phyloP scores from a whole-genome alignment of 495 filamentous ascomycete genomes.

The Penicillium silybi region DNA sequence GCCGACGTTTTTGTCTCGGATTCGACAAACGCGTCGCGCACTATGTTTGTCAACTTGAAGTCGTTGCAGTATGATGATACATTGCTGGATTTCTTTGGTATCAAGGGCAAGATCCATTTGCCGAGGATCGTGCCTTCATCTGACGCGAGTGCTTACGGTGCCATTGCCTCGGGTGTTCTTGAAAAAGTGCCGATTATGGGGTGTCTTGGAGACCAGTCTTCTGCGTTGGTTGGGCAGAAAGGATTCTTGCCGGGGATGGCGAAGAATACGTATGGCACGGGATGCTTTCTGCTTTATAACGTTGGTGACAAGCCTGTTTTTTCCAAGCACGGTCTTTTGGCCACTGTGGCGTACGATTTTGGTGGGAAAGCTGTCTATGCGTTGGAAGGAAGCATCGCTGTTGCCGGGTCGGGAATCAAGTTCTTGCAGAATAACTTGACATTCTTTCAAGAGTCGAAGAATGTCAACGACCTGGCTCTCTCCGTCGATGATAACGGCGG shows the following conservation, averaged over 20 bases:
- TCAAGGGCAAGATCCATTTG: conserved; percentile 65
- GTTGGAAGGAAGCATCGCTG: conserved; percentile 88
- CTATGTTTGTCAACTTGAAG: conserved; percentile 93
- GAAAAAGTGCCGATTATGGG: conserved; percentile 73
- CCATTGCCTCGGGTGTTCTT: conserved; percentile 59
- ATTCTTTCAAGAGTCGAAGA: conserved; percentile 67
- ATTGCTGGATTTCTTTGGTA: conserved; percentile 78
- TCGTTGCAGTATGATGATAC: conserved; percentile 80
- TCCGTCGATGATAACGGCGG: conserved; percentile 85
- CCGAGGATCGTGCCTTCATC: conserved; percentile 88
- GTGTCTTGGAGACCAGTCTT: conserved; percentile 90
- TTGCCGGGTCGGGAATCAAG: conserved; percentile 86
- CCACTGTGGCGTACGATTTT: conserved; percentile 78
- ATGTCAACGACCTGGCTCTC: conserved; percentile 76
- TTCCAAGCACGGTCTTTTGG: conserved; percentile 83
- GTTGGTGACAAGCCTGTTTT: conserved; percentile 86
- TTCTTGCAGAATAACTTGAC: conserved; percentile 85
- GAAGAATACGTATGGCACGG: conserved; percentile 96
- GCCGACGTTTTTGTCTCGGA: conserved; percentile 80
- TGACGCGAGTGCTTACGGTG: conserved; percentile 67
- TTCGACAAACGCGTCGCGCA: conserved; percentile 87
- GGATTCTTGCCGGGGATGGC: conserved; percentile 84
- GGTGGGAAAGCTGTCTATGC: conserved; percentile 79
- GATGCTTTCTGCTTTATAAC: conserved; percentile 93
- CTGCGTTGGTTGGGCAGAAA: conserved; percentile 87